Base-by-base conservation (phyloP, 1,139 yeast species). In the Suhomyces taliae region DNA sequence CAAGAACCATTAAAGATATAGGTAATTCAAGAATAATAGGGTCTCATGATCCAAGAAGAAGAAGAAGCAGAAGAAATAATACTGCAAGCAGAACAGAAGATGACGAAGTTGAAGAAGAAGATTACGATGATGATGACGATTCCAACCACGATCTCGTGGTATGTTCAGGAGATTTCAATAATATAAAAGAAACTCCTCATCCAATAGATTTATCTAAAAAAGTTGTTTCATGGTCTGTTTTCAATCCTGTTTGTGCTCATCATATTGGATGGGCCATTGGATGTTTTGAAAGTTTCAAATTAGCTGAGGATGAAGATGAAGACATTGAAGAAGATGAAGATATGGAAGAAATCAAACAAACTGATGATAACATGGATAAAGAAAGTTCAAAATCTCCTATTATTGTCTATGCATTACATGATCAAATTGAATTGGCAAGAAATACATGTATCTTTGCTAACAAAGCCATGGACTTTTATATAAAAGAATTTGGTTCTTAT, bases 231-330 rank as follows among this genome's bases (percentile, higher is more conserved):
- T 91, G 91, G 76, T 88, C 89, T 35, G 76, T 93, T 26, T 85
- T 84, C 60, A 87, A 86, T 47, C 96, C 99, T 0, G 87, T 90
- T 0, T 85, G 96, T 42, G 90, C 99, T 0, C 97, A 91, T 55
- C 97, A 91, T 65, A 77, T 95, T n/a, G 98, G 98, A 0, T 93
- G 96, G 85, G 91, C 96, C 0, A 79, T 90, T 2, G 99, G 99
- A 0, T 85, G 96, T 6, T 95, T 93, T 65, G 83, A 83, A 35
- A 76, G 73, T 51, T 75, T 78, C 36, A 79, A 81, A 14, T 65
- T 82, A 37, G 70, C 82, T 15, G 59, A 68, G 7, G 69, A 70
- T 3, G 74, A 69, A n/a, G 54, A 59, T 10, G 61, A 63, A 24
- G 79, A 73, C 7, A 77, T 67, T 27, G 75, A 70, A 12, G 78